These are phyloP conservation scores for Stephania cephalantha DNA, from an alignment of 164 flowering plant genomes.

Conservation along the genomic window DNA sequence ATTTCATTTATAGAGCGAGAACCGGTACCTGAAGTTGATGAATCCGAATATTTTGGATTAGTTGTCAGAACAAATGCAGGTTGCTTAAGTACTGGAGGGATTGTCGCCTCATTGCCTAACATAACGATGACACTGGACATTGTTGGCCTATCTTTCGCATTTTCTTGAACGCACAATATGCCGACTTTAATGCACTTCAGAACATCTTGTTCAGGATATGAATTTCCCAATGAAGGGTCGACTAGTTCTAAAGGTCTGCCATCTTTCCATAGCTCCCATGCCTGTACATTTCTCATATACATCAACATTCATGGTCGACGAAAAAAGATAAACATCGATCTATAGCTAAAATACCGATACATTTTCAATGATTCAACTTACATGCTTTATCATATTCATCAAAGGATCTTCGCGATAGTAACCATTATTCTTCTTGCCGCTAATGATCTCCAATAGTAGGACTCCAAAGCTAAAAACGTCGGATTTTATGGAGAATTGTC, in stretches of 20 bases:
- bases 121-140: constrained; percentile 5
- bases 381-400: constrained; percentile 52
- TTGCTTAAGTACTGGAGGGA: constrained; percentile 3
- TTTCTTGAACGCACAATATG: constrained; percentile 13
- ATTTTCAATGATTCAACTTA: constrained; percentile 23
- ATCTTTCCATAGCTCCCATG: constrained; percentile 11
- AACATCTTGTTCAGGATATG: constrained; percentile 3
- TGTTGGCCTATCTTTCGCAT: constrained; percentile 5
- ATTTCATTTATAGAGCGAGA: constrained; percentile 6
- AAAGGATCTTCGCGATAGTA: constrained; percentile 33
- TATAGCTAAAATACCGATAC: background rate
- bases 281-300: background rate
- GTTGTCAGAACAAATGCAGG: constrained; percentile 1
- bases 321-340: background rate
- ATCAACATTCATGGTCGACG: background rate
- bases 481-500: constrained; percentile 53
- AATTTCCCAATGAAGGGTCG: constrained; percentile 5
- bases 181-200: constrained; percentile 7
- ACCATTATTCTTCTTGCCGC: constrained; percentile 51
- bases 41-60: background rate
- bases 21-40: constrained; percentile 7
- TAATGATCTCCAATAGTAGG: constrained; percentile 51
- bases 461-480: constrained; percentile 74
- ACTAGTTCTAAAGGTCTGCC: constrained; percentile 6
- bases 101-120: constrained; percentile 1